Percentiles rank a stretch among this genome's conserved stretches.
Conservation (phyloP, 371 early-diverging fungal species). For the Mucor sp. region DNA sequence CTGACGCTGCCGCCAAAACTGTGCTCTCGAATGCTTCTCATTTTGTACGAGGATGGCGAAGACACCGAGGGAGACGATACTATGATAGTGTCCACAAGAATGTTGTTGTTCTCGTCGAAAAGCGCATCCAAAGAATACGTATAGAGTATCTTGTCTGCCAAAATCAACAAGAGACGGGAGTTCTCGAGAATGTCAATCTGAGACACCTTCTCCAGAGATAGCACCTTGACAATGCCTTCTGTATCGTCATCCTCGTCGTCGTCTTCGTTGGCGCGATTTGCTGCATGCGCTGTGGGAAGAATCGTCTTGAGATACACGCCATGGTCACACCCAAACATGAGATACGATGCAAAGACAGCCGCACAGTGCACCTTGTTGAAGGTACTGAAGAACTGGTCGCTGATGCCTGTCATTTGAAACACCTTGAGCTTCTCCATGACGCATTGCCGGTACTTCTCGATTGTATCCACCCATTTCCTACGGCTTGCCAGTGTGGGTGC, state of each 20-base stretch:
- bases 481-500: slow-evolving; percentile 76
- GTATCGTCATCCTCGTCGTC: slow-evolving; percentile 11
- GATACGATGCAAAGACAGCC: slow-evolving; percentile 26
- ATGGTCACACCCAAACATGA: slow-evolving; percentile 48
- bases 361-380: slow-evolving; percentile 41
- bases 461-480: slow-evolving; percentile 82
- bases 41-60: neutral
- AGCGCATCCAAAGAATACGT: slow-evolving; percentile 75
- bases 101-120: slow-evolving; percentile 16
- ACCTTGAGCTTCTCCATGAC: slow-evolving; percentile 59
- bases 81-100: neutral
- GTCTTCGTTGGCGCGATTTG: neutral
- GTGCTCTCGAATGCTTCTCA: slow-evolving; percentile 1
- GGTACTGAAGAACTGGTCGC: slow-evolving; percentile 29
- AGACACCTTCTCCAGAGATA: slow-evolving; percentile 78
- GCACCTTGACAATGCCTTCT: slow-evolving; percentile 51
- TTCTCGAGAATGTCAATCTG: slow-evolving; percentile 85
- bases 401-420: slow-evolving; percentile 56
- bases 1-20: neutral
- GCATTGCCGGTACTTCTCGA: slow-evolving; percentile 69
- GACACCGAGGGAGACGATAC: neutral
- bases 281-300: too few relatives aligned
- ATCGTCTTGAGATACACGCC: slow-evolving; percentile 42
- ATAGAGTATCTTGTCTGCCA: slow-evolving; percentile 82
- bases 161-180: slow-evolving; percentile 73